Conservation (phyloP, 768 basidiomycete species). For the Suillus variegatus region DNA sequence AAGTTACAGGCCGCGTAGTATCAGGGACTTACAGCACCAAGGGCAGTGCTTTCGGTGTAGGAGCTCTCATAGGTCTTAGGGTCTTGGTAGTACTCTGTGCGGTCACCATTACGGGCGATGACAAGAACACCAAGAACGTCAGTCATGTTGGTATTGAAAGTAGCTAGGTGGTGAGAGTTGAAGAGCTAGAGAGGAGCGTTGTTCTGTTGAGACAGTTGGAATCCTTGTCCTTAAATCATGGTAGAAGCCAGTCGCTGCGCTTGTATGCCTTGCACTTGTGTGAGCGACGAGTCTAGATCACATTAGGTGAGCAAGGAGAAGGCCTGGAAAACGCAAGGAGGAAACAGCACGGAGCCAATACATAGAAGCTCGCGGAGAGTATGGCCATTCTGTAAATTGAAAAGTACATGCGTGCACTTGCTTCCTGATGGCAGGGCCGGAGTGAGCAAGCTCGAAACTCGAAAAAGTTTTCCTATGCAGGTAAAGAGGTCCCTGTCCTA, state of each 20-base stretch:
- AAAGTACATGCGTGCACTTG: background rate
- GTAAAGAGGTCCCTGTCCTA: background rate
- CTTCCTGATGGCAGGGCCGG: too few species aligned
- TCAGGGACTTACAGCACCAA: conserved; percentile 58
- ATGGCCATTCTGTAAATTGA: background rate
- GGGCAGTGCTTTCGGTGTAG: conserved; percentile 70
- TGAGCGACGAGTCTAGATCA: background rate
- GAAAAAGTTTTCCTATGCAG: background rate
- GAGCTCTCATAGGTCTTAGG: conserved; percentile 64
- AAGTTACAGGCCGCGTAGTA: background rate
- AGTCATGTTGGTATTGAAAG: conserved; percentile 24
- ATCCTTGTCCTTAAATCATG: conserved; percentile 1
- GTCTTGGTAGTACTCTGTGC: conserved; percentile 68
- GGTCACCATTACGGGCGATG: conserved; percentile 79
- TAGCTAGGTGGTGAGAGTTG: background rate
- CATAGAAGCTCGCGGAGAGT: background rate
- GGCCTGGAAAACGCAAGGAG: conserved; percentile 4
- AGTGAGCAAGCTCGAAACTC: background rate
- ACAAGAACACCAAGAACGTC: conserved; percentile 78
- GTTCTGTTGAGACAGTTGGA: conserved; percentile 7
- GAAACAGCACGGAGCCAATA: background rate
- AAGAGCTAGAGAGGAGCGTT: conserved; percentile 11
- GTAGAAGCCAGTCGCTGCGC: background rate
- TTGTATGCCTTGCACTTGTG: background rate
- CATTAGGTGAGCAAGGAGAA: conserved; percentile 2